Conservation (phyloP, 176 grass and related monocot species). For the Ensete glaucum region DNA sequence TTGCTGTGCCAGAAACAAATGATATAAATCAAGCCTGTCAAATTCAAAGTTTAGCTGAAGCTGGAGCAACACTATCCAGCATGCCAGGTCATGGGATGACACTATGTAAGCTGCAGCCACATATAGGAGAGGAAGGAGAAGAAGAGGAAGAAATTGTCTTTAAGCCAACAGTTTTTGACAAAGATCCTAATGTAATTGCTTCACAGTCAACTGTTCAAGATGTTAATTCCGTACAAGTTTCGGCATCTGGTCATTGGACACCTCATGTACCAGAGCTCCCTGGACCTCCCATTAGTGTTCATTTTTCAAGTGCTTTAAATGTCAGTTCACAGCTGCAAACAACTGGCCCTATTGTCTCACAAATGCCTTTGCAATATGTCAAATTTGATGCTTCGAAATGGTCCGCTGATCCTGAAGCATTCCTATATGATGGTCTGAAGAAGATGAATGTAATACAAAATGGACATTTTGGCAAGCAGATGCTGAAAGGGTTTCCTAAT, state of each 20-base stretch:
- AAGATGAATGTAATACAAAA: slow-evolving; percentile 37
- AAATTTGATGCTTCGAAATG: slow-evolving; percentile 28
- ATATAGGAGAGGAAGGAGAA: slow-evolving; percentile 58
- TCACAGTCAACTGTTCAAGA: slow-evolving; percentile 16
- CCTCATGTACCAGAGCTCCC: no score
- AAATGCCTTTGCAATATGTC: slow-evolving; percentile 23
- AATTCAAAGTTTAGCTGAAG: slow-evolving; percentile 7
- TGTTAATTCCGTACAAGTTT: slow-evolving; percentile 25
- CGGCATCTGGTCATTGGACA: slow-evolving; percentile 16
- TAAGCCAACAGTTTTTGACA: slow-evolving; percentile 41
- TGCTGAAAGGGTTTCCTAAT: slow-evolving; percentile 9
- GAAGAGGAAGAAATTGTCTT: slow-evolving; percentile 70
- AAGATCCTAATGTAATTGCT: slow-evolving; percentile 16
- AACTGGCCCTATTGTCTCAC: background rate
- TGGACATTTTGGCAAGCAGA: slow-evolving; percentile 38
- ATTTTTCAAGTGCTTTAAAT: slow-evolving; percentile 27
- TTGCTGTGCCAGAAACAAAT: slow-evolving; percentile 12
- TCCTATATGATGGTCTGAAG: slow-evolving; percentile 37
- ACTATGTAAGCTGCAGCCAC: slow-evolving; percentile 13
- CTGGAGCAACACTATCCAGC: slow-evolving; percentile 6
- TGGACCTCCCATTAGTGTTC: slow-evolving; percentile 5
- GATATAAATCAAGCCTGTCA: slow-evolving; percentile 15
- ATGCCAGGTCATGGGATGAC: no score
- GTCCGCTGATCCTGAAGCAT: slow-evolving; percentile 31
- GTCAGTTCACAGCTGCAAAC: slow-evolving; percentile 21